Conservation (phyloP, 2,329 filamentous ascomycete genomes). For the Scopulariopsis brevicaulis region DNA sequence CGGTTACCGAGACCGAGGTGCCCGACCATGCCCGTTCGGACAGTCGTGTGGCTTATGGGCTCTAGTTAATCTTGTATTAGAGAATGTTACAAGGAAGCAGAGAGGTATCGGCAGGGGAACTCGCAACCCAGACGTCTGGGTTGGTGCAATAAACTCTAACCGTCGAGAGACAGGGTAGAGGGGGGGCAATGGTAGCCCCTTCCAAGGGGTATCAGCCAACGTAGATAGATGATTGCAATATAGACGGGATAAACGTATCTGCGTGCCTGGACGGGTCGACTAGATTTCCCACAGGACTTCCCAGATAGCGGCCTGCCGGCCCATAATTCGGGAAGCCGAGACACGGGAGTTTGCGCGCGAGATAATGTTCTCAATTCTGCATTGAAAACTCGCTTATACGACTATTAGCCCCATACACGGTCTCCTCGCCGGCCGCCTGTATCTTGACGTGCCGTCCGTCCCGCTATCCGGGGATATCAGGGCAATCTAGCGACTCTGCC, state of each 20-base stretch:
- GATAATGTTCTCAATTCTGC: too few species aligned
- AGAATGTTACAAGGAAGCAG: background rate
- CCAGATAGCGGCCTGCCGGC: background rate
- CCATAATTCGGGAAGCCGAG: background rate
- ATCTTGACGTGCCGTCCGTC: too few species aligned
- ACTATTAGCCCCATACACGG: too few species aligned
- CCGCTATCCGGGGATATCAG: too few species aligned
- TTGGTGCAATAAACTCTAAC: background rate
- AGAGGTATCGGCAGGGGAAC: too few species aligned
- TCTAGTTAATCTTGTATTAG: background rate
- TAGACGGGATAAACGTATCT: background rate
- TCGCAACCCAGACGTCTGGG: background rate
- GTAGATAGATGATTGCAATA: background rate
- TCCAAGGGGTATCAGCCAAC: background rate
- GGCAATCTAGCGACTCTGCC: too few species aligned
- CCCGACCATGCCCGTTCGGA: background rate
- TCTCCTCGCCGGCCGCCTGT: too few species aligned
- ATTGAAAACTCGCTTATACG: too few species aligned
- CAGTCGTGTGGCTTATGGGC: background rate
- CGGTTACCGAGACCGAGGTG: conserved; percentile 12
- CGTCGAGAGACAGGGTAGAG: background rate
- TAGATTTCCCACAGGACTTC: too few species aligned
- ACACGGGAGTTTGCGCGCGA: background rate
- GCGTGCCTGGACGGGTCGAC: too few species aligned
- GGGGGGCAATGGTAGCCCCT: background rate